These are phyloP conservation scores for Tolypocladium cylindrosporum DNA, from an alignment of 2,329 filamentous ascomycete species.

Conservation along the genomic window DNA sequence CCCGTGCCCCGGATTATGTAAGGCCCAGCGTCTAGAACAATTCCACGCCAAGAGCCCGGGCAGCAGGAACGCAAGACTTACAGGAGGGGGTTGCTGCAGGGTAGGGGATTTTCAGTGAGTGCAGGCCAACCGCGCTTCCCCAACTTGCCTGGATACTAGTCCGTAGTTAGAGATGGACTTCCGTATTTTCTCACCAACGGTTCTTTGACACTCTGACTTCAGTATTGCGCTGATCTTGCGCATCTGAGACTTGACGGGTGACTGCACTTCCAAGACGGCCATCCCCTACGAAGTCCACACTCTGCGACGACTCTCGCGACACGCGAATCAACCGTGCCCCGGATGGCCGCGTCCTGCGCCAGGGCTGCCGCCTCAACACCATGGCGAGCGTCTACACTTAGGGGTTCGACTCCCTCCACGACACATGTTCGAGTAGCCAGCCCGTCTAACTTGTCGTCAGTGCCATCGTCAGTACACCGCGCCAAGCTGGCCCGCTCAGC, in stretches of 20 bases:
- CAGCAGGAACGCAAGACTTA: too few species aligned
- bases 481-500: neutral
- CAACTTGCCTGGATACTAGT: too few species aligned
- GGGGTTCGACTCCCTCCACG: neutral
- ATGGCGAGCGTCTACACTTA: slow-evolving; percentile 7
- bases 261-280: neutral
- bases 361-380: slow-evolving; percentile 9
- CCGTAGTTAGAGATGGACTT: neutral
- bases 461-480: neutral
- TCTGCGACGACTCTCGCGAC: neutral
- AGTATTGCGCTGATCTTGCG: neutral
- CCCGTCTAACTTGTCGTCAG: neutral
- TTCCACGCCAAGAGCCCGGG: neutral
- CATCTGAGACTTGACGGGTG: neutral
- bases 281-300: neutral
- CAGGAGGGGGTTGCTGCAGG: neutral
- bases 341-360: slow-evolving; percentile 10
- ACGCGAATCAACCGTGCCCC: neutral
- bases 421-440: neutral
- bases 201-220: neutral
- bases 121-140: too few species aligned
- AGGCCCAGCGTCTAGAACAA: neutral
- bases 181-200: neutral
- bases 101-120: neutral
- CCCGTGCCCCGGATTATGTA: neutral